Percentiles rank a stretch among this genome's conserved stretches.
phyloP scores from a whole-genome alignment of 192 early-diverging fungal genomes.

The Gonapodya prolifera region DNA sequence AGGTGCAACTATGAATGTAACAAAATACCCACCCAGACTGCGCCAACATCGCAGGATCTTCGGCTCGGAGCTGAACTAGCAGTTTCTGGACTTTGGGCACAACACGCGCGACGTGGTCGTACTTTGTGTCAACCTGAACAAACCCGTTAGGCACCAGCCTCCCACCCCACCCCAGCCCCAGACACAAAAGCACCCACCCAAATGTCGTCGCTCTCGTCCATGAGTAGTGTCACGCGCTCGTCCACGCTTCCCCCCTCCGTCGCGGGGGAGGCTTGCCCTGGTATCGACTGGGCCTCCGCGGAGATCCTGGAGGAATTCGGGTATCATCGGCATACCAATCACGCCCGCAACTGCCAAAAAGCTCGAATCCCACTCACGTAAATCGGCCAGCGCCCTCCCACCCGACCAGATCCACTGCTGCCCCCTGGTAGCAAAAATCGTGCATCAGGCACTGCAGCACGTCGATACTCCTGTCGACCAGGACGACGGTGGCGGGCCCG shows the following conservation, averaged over 20 bases:
- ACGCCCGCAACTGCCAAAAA: neutral
- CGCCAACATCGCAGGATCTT: neutral
- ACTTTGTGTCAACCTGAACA: slow-evolving; percentile 22
- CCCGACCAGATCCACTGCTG: neutral
- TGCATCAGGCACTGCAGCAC: slow-evolving; percentile 80
- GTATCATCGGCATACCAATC: slow-evolving; percentile 56
- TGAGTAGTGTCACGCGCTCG: slow-evolving; percentile 12
- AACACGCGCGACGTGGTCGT: slow-evolving; percentile 55
- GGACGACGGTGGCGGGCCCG: slow-evolving; percentile 63
- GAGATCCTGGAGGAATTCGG: slow-evolving; percentile 56
- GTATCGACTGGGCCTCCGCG: neutral
- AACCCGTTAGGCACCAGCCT: neutral
- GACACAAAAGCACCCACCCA: slow-evolving; percentile 31
- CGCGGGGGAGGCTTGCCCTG: neutral
- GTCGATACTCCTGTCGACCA: slow-evolving; percentile 87
- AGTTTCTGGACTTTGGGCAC: neutral
- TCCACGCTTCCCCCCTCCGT: neutral
- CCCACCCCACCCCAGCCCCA: neutral
- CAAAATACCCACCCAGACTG: neutral
- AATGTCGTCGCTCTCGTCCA: slow-evolving; percentile 69
- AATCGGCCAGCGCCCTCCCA: neutral
- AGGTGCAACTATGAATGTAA: neutral
- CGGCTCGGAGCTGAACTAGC: neutral
- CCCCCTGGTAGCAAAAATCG: slow-evolving; percentile 94
- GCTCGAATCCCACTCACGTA: neutral